phyloP scores from a whole-genome alignment of 2,329 filamentous ascomycete genomes.

The Rhynchosporium graminicola region DNA sequence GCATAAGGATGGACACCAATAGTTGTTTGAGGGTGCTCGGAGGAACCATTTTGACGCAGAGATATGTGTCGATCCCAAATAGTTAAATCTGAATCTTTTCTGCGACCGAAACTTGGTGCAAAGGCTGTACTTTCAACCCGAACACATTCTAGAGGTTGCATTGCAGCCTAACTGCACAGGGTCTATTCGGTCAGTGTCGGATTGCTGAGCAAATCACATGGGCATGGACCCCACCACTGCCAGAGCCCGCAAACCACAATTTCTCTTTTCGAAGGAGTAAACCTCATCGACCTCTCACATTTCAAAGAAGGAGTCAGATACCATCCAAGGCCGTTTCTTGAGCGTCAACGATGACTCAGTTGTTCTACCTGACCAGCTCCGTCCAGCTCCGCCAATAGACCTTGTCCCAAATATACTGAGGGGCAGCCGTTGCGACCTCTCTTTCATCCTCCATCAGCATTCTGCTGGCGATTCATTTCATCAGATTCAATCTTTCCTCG shows the following conservation, averaged over 20 bases:
- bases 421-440: background rate
- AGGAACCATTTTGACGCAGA: slow-evolving; percentile 22
- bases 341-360: slow-evolving; percentile 10
- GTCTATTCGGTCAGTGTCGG: slow-evolving; percentile 17
- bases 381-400: slow-evolving; percentile 8
- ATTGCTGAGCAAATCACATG: too few species aligned
- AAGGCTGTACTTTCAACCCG: slow-evolving; percentile 3
- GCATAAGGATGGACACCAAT: too few species aligned
- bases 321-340: slow-evolving; percentile 11
- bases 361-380: slow-evolving; percentile 13
- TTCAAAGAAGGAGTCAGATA: slow-evolving; percentile 17
- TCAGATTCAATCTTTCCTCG: background rate
- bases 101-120: background rate
- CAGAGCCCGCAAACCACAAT: slow-evolving; percentile 18
- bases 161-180: slow-evolving; percentile 22
- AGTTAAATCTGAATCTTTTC: slow-evolving; percentile 23
- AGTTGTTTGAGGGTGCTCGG: too few species aligned
- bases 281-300: slow-evolving; percentile 18
- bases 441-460: background rate
- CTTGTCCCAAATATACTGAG: background rate
- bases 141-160: too few species aligned
- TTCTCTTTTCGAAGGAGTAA: slow-evolving; percentile 15
- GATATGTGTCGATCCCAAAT: slow-evolving; percentile 21
- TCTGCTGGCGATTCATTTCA: background rate
- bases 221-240: slow-evolving; percentile 17